These are phyloP conservation scores for Apiotrichum siamense DNA, from an alignment of 1,284 basidiomycete genomes.

Conservation along the genomic window DNA sequence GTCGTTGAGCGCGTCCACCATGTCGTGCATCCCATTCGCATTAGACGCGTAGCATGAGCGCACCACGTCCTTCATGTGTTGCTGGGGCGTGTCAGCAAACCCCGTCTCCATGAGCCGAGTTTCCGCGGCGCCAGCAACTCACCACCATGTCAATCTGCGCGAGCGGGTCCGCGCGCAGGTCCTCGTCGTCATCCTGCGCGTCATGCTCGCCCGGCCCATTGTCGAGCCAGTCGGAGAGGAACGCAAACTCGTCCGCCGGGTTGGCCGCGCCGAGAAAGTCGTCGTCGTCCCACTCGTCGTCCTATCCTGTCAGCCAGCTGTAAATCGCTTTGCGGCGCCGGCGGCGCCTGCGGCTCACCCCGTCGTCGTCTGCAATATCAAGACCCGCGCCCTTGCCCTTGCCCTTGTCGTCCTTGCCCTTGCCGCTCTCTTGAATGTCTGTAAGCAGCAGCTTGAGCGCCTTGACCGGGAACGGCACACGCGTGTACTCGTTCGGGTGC, in stretches of 20 bases:
- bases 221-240: slow-evolving; percentile 51
- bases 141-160: slow-evolving; percentile 81
- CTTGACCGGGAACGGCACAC: slow-evolving; percentile 81
- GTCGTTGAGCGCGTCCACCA: slow-evolving; percentile 60
- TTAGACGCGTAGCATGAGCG: slow-evolving; percentile 63
- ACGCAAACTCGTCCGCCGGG: slow-evolving; percentile 48
- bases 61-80: slow-evolving; percentile 51
- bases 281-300: slow-evolving; percentile 84
- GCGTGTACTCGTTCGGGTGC: slow-evolving; percentile 76
- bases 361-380: slow-evolving; percentile 62
- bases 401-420: slow-evolving; percentile 57
- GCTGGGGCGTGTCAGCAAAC: slow-evolving; percentile 8
- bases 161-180: slow-evolving; percentile 76
- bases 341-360: too few relatives aligned
- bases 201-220: slow-evolving; percentile 63
- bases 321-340: too few relatives aligned
- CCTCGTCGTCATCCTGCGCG: slow-evolving; percentile 80
- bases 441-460: slow-evolving; percentile 80
- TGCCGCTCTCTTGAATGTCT: slow-evolving; percentile 62
- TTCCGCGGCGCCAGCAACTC: background rate
- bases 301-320: slow-evolving; percentile 48
- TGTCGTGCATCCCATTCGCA: slow-evolving; percentile 58
- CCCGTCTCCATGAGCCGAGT: too few relatives aligned
- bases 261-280: slow-evolving; percentile 49
- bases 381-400: slow-evolving; percentile 58